Evolutionary conservation across 2,329 filamentous ascomycete species (phyloP), one percentile per base, ranked within the genome.

Genomic region (Alternaria solani): DNA sequence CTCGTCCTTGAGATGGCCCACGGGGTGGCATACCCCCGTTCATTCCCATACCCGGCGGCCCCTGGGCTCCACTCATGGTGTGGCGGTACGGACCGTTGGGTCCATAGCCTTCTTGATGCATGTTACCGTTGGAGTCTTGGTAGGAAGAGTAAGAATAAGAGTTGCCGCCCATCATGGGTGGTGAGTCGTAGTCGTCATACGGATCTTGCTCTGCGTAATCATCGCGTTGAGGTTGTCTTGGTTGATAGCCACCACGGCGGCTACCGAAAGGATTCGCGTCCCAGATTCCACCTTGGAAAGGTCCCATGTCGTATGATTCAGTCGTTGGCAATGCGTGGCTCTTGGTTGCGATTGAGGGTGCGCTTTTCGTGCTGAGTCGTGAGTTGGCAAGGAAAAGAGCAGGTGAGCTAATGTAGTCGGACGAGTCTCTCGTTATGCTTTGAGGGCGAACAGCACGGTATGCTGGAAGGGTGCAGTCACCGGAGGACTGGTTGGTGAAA

Each of bases 241-340:
- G 18, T 48, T 30, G 46, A 23, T 34, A 16, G 20, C 32, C 32
- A 7, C 46, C 32, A 4, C 14, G 30, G 12, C 44, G 12, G 12
- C 28, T 3, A 8, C 46, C 30, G 32, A 49, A 49, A 7, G 46
- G 46, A 16, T 38, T 49, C 12, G 20, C 25, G 20, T 34, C 46
- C 46, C 46, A 49, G 30, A 49, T 49, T 23, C 46, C 46, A 16
- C 46, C 46, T 36, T 25, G 46, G 12, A 49, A 49, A 8, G 32
- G 28, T 38, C 30, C 20, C 46, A 49, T 49, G 30, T 42, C 12
- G 20, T 42, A 5, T 49, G 23, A 4, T 11, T 49, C 7, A 4
- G 12, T 36, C 7, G 30, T 2, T 25, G 4, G 18, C n/a, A 1
- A 36, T 36, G 4, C 7, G 30, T 9, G 20, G 16, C 25, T 7